phyloP scores from a whole-genome alignment of 352 stramenopile species.

The Albugo candida region DNA sequence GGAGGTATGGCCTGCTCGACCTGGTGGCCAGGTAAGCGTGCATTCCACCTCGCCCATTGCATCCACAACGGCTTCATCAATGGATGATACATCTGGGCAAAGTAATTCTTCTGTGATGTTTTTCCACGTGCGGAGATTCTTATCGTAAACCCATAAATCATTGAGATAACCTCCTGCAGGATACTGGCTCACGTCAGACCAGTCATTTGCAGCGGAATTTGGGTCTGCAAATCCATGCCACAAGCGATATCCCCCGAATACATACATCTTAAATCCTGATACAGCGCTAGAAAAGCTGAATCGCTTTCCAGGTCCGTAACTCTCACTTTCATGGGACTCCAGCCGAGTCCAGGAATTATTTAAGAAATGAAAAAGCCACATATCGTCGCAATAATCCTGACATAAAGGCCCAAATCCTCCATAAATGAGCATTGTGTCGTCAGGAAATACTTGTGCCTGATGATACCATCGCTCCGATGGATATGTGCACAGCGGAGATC shows the following conservation, averaged over 20 bases:
- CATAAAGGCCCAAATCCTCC: conserved; percentile 85
- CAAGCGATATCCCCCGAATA: conserved; percentile 87
- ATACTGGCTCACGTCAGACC: conserved; percentile 43
- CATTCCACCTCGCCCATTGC: conserved; percentile 36
- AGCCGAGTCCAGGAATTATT: conserved; percentile 82
- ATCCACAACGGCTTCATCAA: conserved; percentile 31
- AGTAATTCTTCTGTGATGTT: conserved; percentile 54
- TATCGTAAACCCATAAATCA: conserved; percentile 85
- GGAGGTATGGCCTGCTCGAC: conserved; percentile 69
- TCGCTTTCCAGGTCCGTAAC: conserved; percentile 61
- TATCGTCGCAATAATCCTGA: conserved; percentile 91
- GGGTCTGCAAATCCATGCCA: conserved; percentile 90
- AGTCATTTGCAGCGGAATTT: conserved; percentile 79
- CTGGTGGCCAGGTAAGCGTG: conserved; percentile 70
- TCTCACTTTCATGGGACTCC: conserved; percentile 41
- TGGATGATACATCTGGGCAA: conserved; percentile 26
- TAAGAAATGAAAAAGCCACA: conserved; percentile 88
- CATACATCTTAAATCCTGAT: conserved; percentile 28
- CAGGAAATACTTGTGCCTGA: conserved; percentile 70
- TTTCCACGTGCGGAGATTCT: conserved; percentile 32
- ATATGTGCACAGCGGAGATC: conserved; percentile 73
- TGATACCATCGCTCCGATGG: conserved; percentile 81
- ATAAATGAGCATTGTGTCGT: conserved; percentile 85
- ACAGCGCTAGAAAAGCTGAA: conserved; percentile 85
- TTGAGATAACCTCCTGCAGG: conserved; percentile 86